phyloP scores from a whole-genome alignment of 2,329 filamentous ascomycete genomes.

The Parastagonospora avenae region DNA sequence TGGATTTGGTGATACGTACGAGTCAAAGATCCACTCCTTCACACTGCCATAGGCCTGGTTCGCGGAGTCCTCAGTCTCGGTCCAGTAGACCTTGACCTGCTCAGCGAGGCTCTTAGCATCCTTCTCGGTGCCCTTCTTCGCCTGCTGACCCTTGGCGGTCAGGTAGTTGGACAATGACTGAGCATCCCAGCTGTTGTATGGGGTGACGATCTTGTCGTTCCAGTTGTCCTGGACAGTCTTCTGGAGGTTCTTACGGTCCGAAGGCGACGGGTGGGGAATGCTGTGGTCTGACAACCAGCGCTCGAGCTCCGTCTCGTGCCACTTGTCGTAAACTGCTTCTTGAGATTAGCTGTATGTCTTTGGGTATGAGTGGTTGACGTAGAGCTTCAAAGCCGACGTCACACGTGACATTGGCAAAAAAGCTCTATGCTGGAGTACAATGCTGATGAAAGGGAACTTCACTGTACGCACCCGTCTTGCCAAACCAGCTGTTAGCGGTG shows the following conservation, averaged over 20 bases:
- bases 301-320: slow-evolving; percentile 97
- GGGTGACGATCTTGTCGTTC: slow-evolving; percentile 74
- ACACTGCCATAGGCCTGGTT: slow-evolving; percentile 73
- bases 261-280: slow-evolving; percentile 85
- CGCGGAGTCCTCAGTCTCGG: slow-evolving; percentile 77
- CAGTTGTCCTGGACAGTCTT: slow-evolving; percentile 88
- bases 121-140: slow-evolving; percentile 68
- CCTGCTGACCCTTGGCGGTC: slow-evolving; percentile 71
- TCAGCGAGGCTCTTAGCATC: slow-evolving; percentile 71
- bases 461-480: slow-evolving; percentile 73
- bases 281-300: slow-evolving; percentile 94
- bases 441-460: slow-evolving; percentile 23
- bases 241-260: slow-evolving; percentile 94
- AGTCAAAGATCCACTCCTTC: slow-evolving; percentile 91
- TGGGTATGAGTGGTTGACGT: background rate
- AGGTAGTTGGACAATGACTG: slow-evolving; percentile 72
- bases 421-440: background rate
- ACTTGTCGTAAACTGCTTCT: slow-evolving; percentile 88
- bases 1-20: slow-evolving; percentile 50
- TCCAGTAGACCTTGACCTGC: slow-evolving; percentile 76
- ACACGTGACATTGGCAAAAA: background rate
- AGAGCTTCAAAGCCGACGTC: background rate
- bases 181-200: slow-evolving; percentile 78
- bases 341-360: slow-evolving; percentile 22
- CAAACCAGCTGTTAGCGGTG: slow-evolving; percentile 82